Evolutionary conservation across 257 asterid genomes (phyloP), one percentile per base, ranked within the genome.

Genomic region (Nicotiana tomentosiformis): DNA sequence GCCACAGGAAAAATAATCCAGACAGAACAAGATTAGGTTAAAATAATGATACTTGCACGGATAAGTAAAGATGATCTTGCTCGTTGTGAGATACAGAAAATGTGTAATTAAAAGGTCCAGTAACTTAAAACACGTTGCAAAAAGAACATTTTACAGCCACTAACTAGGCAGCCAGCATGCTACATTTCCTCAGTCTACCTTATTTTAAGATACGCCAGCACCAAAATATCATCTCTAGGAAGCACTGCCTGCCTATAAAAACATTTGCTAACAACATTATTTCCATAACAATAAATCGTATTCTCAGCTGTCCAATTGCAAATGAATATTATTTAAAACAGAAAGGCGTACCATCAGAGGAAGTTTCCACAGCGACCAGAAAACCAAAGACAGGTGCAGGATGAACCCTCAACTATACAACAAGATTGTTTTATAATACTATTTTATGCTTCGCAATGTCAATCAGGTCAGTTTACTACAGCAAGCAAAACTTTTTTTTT

Each of bases 81-180:
- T 87, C 90, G 90, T 62, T 80, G 74, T 80, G 64, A 80, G 88
- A 88, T 77, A 90, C 81, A 85, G 84, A 80, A 85, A 14, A 88
- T 85, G 83, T 88, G 85, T 84, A 77, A 86, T 78, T 82, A 86
- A 69, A 88, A 85, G 82, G 76, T 88, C 88, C 68, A 87, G 92
- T 91, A 84, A 85, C 68, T 72, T 87, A 86, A 11, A 87, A 84
- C 43, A 87, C 86, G 87, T 67, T 86, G 90, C 84, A 84, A 77
- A 90, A 81, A 87, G 49, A 83, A 88, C 77, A 85, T 57, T 82
- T 87, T 86, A 88, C 85, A 86, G 78, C 83, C 88, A 81, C 84
- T 88, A 87, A 81, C 84, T 85, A 88, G 84, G 83, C 62, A 85
- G 86, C 82, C 82, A 90, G 49, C 49, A 90, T 82, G 87, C 87